Evolutionary conservation across 768 basidiomycete species (phyloP), one percentile per base, ranked within the genome.

Genomic region (Xerocomellus intermedius): DNA sequence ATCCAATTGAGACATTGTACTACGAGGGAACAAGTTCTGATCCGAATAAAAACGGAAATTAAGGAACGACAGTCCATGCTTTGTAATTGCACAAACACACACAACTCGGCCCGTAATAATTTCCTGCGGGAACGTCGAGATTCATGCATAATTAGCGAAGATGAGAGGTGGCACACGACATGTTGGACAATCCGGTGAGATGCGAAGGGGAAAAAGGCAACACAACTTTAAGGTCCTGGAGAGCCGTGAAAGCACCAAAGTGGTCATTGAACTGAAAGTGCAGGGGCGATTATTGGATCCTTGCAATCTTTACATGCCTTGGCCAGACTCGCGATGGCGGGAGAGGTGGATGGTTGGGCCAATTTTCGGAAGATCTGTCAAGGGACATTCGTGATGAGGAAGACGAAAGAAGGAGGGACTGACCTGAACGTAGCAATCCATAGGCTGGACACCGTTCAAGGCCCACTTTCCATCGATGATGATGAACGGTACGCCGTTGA

Each of bases 401-500:
- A 42, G 14, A 45, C 1, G 55, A 28, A 1, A 21, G 24, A 54
- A 43, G 8, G 32, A 4, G n/a, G 13, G n/a, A 21, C 70, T 39
- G 43, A 76, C 77, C 65, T 72, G 67, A 30, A 69, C 54, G 56
- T 76, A 79, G 42, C 69, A 72, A 17, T 78, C 78, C 37, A 61
- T 62, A 9, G 72, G 51, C 54, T 80, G 79, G 9, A 75, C 76
- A n/a, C 78, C 78, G 16, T 72, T 74, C 49, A 79, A 42, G 16
- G 76, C 79, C 72, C 75, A 79, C 47, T 73, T 75, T 12, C 73
- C 69, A 37, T 79, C 73, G 32, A 79, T 71, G 54, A 82, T 76
- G 52, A 78, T 73, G 65, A 79, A 82, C 0, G 82, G 82, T 1
- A 82, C 80, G 35, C 82, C 81, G 1, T 71, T 74, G 55, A 82